A percentile compares a stretch with the other conserved stretches of the same genome.
Evolutionary conservation across 2,329 filamentous ascomycete genomes (phyloP).

Genomic region (Fusarium sarcochroum): DNA sequence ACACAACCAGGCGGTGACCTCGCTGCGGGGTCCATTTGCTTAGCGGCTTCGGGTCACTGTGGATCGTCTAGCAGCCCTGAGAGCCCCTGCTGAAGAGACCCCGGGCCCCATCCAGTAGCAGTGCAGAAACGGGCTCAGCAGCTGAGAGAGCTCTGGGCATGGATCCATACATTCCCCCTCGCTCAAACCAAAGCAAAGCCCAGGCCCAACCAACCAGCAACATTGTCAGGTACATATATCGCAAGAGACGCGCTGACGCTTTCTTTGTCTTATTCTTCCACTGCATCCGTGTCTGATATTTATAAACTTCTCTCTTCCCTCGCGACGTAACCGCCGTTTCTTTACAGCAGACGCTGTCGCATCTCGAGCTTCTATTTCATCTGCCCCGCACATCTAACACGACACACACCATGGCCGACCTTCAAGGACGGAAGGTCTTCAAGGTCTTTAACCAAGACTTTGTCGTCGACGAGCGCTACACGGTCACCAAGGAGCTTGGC

Average conservation of each 20-base stretch:
- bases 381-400: constrained; percentile 36
- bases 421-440: constrained; percentile 84
- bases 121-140: constrained; percentile 20
- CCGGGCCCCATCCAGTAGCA: constrained; percentile 24
- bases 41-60: constrained; percentile 45
- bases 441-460: constrained; percentile 99
- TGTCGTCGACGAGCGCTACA: constrained; percentile 97
- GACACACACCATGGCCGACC: constrained; percentile 57
- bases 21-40: constrained; percentile 41
- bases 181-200: constrained; percentile 15
- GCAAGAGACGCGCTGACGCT: constrained; percentile 37
- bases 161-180: constrained; percentile 26
- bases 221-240: constrained; percentile 48
- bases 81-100: constrained; percentile 32
- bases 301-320: neutral
- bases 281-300: constrained; percentile 13
- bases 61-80: constrained; percentile 44
- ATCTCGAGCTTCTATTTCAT: constrained; percentile 23
- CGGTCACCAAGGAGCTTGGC: constrained; percentile 97
- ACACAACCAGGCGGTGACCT: constrained; percentile 43
- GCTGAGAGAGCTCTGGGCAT: constrained; percentile 33
- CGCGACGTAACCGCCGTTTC: constrained; percentile 9
- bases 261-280: constrained; percentile 35
- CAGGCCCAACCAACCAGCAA: constrained; percentile 41
- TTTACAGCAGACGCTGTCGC: constrained; percentile 17